Evolutionary conservation across 441 rosid species (phyloP), one percentile per base, ranked within the genome.

Genomic region (Pelargonium cotyledonis): DNA sequence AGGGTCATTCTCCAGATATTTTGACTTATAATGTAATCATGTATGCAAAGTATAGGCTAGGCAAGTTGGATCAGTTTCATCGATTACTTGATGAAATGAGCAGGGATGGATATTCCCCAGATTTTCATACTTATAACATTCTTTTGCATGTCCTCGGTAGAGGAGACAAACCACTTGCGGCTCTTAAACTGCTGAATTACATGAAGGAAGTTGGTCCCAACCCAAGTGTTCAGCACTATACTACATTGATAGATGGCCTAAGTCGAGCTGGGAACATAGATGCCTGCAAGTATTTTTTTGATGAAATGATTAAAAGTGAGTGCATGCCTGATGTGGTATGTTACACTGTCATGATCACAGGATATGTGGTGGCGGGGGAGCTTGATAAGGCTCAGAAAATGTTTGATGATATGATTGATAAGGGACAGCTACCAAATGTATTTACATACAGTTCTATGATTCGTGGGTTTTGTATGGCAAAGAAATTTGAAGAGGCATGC

Each of bases 201-300:
- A 89, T 94, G 96, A 86, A 76, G 74, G 85, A 88, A 80, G 86
- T 78, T 64, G 95, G 96, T 71, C 40, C 83, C 46, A 84, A 79
- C 31, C 96, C 97, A 0, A 73, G 73, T 67, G 85, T 85, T 31
- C 87, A 87, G 79, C 97, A 94, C 81, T 86, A 82, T 80, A 91
- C 97, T 6, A 91, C 94, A 15, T 76, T 94, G 80, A 86, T 94
- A 67, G 97, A 94, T 68, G 97, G 96, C 62, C 70, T 94, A 47
- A 87, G 99, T 76, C 85, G 95, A 61, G 96, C 92, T 10, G 96
- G 99, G 72, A 89, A 91, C 81, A 72, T 89, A 58, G 96, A 86
- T 65, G 97, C 86, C 67, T 94, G 96, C 84, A 68, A 83, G 57
- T 84, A 85, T 71, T 88, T 91, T 80, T 91, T 88, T 23, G 83